Evolutionary conservation across 257 asterid genomes (phyloP).

Genomic region (Voacanga thouarsii): DNA sequence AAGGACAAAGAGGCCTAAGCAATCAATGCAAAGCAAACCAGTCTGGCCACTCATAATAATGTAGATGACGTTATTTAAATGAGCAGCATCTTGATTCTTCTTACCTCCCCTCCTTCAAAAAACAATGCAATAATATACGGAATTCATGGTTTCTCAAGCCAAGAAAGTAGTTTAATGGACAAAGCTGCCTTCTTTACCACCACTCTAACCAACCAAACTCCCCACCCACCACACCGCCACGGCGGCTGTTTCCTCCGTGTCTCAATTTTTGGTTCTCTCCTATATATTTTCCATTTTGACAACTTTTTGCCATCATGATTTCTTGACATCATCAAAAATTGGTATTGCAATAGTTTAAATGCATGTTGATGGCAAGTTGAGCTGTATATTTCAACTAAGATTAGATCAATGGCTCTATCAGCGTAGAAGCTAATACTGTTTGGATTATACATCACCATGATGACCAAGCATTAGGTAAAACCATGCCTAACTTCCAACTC

Average conservation of each 20-base stretch:
- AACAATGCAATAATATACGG: too few species aligned
- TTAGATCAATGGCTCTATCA: neutral
- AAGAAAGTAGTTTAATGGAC: too few species aligned
- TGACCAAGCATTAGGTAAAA: slow-evolving; percentile 8
- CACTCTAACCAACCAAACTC: too few species aligned
- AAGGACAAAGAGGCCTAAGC: neutral
- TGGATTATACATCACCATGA: neutral
- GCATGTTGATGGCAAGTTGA: neutral
- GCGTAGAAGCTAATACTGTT: neutral
- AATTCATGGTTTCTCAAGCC: too few species aligned
- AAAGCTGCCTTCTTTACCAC: too few species aligned
- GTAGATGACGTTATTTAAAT: neutral
- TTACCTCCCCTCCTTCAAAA: too few species aligned
- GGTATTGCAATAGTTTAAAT: neutral
- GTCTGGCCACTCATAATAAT: neutral
- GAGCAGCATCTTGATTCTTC: neutral
- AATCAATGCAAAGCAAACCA: neutral
- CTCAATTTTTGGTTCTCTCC: too few species aligned
- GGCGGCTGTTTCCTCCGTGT: neutral
- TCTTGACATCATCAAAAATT: neutral
- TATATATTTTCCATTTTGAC: neutral
- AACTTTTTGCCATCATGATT: neutral
- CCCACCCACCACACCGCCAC: neutral
- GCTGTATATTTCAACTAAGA: neutral
- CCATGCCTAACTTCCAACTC: slow-evolving; percentile 9